Base-by-base conservation (phyloP, 768 basidiomycete genomes). In the Suillus bovinus region DNA sequence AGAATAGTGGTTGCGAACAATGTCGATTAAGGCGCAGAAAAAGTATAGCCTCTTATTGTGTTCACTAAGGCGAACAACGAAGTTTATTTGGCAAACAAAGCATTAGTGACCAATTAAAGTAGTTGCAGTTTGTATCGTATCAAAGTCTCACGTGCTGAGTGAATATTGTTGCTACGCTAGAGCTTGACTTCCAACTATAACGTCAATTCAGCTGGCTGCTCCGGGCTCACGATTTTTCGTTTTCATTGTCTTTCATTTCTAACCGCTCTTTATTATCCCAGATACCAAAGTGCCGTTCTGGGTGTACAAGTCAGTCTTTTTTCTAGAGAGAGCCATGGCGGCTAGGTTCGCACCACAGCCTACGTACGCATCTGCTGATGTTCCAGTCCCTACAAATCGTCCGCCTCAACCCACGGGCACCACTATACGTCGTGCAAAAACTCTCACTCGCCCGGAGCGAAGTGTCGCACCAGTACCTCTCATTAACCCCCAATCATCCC, bases 371-470 rank as follows among this genome's bases (percentile, higher is more conserved):
- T 55, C 67, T 41, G 78, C 81, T 66, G 86, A 90, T 75, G 82
- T 90, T 70, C 90, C 89, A 65, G 87, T 87, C 61, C 86, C 86
- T 34, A 90, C 88, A 11, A 78, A 82, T 56, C 80, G 86, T 58
- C 80, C 81, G 54, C 81, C 86, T 17, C 60, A 74, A 42, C 72
- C 79, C 17, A 76, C 82, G 34, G 84, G 82, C 50, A 76, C 84
- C 53, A 89, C 90, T 56, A 80, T 94, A 61, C 88, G 89, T 60
- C 84, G 96, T 59, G 93, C 92, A 72, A 99, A 99, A 82, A 99
- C 97, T 7, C 87, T 99, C 68, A 98, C 93, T 57, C 85, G 94
- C 62, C 97, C 97, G 70, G 97, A 99, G 80, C 88, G 97, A 61
- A 84, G 92, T 71, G 92, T 98, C 55, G 94, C 94, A 5, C 93